Conservation (phyloP, 352 stramenopile species). For the Stephanocyclus meneghinianus region DNA sequence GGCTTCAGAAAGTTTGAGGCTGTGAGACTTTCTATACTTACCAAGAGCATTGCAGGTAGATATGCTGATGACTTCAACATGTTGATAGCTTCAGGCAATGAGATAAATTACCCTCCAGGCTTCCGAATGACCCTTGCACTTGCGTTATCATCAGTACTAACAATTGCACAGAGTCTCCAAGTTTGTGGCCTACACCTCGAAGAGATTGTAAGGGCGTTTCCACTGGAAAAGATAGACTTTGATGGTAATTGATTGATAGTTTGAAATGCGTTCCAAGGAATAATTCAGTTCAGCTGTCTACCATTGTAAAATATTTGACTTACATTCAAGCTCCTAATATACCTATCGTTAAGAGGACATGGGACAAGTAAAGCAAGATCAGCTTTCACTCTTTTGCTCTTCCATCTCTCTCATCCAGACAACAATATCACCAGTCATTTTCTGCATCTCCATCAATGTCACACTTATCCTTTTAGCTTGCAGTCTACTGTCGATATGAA, state of each 20-base stretch:
- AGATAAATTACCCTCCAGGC: slow-evolving; percentile 29
- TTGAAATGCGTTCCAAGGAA: too few species aligned
- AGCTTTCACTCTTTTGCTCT: too few species aligned
- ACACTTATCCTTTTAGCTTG: too few species aligned
- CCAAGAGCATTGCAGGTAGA: slow-evolving; percentile 20
- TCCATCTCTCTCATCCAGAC: too few species aligned
- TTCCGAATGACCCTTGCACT: slow-evolving; percentile 43
- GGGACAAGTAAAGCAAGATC: too few species aligned
- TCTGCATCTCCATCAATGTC: too few species aligned
- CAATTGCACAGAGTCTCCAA: slow-evolving; percentile 25
- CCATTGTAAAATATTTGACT: too few species aligned
- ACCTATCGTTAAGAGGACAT: too few species aligned
- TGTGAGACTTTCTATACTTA: slow-evolving; percentile 33
- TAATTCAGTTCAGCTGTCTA: too few species aligned
- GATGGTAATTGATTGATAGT: neutral
- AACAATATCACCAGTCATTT: too few species aligned
- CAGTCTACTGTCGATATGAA: too few species aligned
- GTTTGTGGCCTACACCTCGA: slow-evolving; percentile 38
- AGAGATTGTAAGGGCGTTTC: slow-evolving; percentile 43
- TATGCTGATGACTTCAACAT: slow-evolving; percentile 35
- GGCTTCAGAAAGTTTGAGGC: slow-evolving; percentile 44
- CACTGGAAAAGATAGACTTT: slow-evolving; percentile 20
- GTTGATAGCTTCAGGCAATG: slow-evolving; percentile 19
- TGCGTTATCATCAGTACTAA: slow-evolving; percentile 36
- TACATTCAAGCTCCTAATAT: too few species aligned